Evolutionary conservation across 768 basidiomycete genomes (phyloP), one percentile per base, ranked within the genome.

Genomic region (Hericium rajendrae): DNA sequence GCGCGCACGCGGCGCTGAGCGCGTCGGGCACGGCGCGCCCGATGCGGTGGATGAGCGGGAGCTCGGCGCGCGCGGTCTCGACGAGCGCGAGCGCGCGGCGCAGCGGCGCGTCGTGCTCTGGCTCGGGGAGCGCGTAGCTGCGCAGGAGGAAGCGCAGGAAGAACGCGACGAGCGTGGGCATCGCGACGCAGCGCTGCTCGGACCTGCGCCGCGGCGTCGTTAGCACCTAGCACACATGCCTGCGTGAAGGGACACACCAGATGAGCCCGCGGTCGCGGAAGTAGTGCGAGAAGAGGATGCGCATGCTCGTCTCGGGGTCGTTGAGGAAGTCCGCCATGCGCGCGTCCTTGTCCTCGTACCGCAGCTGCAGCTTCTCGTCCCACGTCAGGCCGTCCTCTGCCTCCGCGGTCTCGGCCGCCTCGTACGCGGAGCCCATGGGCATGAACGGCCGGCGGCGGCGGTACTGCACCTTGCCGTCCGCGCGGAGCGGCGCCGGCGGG

Each of bases 211-310:
- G 62, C n/a, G n/a, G n/a, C n/a, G n/a, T n/a, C 56, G 22, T 54
- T 37, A 51, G 40, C 48, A 20, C 59, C 51, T 50, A 28, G 24
- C 20, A 24, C 8, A 16, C 26, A 2, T 18, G 59, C 24, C 50
- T 38, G 26, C 38, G 24, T 52, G 41, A 32, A 6, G 50, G 49
- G 54, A 65, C 76, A n/a, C 58, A 87, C 88, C 84, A 89, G 55
- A 83, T 76, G 50, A 87, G 74, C 24, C 89, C 89, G 57, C 81
- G 80, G 55, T 82, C 78, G 38, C 80, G 75, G 71, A 83, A 84
- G 62, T 81, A 78, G 4, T 85, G 85, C 0, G 86, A 85, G 58
- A 91, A 72, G 69, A 89, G 91, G 18, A 88, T 74, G 56, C 74
- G 80, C 54, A 85, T 70, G 32, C 73, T 69, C 9, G 66, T 68